Conservation (phyloP, 1,284 basidiomycete genomes). For the Leucoagaricus sp. region DNA sequence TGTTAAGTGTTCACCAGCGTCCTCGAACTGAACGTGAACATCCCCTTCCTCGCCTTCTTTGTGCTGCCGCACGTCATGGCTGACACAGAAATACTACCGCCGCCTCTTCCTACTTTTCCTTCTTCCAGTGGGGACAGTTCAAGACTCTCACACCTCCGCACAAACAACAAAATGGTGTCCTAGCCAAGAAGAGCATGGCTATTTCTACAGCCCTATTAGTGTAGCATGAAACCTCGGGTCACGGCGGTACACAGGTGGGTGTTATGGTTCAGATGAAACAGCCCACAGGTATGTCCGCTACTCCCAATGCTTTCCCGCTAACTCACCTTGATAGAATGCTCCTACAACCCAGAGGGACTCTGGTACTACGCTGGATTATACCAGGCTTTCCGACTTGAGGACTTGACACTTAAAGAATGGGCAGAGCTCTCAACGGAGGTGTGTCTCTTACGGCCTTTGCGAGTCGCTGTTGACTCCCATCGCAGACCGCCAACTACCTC, state of each 20-base stretch:
- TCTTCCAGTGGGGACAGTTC: not conserved
- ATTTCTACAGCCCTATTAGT: constrained; percentile 67
- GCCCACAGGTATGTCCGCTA: constrained; percentile 51
- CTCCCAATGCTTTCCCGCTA: not conserved
- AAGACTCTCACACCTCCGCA: constrained; percentile 4
- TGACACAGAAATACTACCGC: not conserved
- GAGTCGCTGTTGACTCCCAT: constrained; percentile 7
- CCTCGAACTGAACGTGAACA: too few species aligned
- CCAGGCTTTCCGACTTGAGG: constrained; percentile 60
- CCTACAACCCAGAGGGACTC: constrained; percentile 72
- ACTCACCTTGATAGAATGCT: constrained; percentile 56
- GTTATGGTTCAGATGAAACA: constrained; percentile 55
- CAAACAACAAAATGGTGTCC: constrained; percentile 72
- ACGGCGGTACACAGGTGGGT: constrained; percentile 75
- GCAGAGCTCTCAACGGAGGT: constrained; percentile 65
- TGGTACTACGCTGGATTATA: constrained; percentile 85
- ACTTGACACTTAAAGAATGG: constrained; percentile 68
- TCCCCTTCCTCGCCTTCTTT: too few species aligned
- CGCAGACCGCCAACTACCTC: constrained; percentile 60
- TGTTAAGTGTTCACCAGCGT: not conserved
- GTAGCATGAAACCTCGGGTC: constrained; percentile 72
- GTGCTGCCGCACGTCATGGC: not conserved
- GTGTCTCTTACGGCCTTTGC: constrained; percentile 16
- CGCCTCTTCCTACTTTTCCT: not conserved
- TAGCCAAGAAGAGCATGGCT: constrained; percentile 78